Conservation (phyloP, 176 grass and related monocot species). For the Urochloa ruziziensis region DNA sequence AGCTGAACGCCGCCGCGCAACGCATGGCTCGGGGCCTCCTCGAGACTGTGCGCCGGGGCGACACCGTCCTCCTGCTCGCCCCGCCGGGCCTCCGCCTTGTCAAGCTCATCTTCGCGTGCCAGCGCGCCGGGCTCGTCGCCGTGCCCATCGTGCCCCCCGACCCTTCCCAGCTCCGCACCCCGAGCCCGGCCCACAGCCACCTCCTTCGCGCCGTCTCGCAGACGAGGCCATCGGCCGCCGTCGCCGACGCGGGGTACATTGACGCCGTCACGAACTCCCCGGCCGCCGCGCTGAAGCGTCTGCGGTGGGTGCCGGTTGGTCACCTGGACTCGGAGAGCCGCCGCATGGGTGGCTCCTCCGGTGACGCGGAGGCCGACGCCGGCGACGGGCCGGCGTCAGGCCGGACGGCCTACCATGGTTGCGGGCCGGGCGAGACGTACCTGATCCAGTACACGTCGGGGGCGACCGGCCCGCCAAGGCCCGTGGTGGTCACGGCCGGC, state of each 20-base stretch:
- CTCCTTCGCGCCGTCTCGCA: constrained; percentile 50
- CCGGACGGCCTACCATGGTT: not conserved
- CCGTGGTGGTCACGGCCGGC: constrained; percentile 50
- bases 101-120: constrained; percentile 51
- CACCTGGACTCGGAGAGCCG: not conserved
- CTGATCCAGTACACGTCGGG: constrained; percentile 70
- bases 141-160: constrained; percentile 50
- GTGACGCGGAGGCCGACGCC: not conserved
- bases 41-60: constrained; percentile 17
- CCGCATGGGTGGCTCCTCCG: not conserved
- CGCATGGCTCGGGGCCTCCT: constrained; percentile 34
- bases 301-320: constrained; percentile 38
- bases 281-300: not conserved
- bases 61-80: constrained; percentile 47
- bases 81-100: constrained; percentile 42
- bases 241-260: constrained; percentile 31
- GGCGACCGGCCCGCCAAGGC: constrained; percentile 48
- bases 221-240: constrained; percentile 29
- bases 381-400: not conserved
- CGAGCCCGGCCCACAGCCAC: constrained; percentile 19
- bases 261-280: not conserved
- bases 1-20: constrained; percentile 35
- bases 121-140: constrained; percentile 41
- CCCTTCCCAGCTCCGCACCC: not conserved
- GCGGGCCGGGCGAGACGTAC: constrained; percentile 38